A percentile compares a stretch with the other conserved stretches of the same genome.
Evolutionary conservation across 164 flowering plant genomes (phyloP).

Genomic region (Taxillus chinensis): DNA sequence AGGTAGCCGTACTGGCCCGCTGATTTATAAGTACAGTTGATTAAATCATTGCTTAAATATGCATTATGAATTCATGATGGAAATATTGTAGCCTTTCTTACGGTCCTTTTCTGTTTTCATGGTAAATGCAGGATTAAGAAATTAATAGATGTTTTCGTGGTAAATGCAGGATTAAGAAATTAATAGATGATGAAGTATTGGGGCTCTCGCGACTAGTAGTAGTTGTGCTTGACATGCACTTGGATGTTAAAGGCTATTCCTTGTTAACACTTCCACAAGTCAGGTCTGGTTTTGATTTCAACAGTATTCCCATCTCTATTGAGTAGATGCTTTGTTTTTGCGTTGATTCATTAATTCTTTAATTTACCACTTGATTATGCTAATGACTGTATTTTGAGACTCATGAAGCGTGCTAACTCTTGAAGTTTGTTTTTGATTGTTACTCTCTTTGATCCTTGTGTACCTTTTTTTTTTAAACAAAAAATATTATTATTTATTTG

Average conservation of each 20-base stretch:
- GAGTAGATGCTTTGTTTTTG: neutral
- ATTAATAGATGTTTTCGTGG: conserved; percentile 24
- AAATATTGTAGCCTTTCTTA: too few species aligned
- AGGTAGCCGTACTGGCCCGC: too few species aligned
- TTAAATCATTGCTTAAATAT: too few species aligned
- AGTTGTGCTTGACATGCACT: conserved; percentile 69
- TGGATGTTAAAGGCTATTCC: conserved; percentile 87
- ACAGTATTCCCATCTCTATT: neutral
- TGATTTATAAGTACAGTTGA: too few species aligned
- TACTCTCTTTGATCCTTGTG: neutral
- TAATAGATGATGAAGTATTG: conserved; percentile 79
- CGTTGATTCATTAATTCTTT: neutral
- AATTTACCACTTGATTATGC: neutral
- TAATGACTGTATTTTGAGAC: too few species aligned
- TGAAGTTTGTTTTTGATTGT: too few species aligned
- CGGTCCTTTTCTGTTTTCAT: neutral
- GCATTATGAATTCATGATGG: too few species aligned
- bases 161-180: conserved; percentile 65
- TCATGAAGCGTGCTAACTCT: neutral
- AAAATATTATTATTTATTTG: neutral
- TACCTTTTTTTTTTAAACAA: neutral
- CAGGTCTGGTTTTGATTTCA: conserved; percentile 39
- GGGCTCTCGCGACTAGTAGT: conserved; percentile 67
- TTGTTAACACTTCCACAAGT: conserved; percentile 89
- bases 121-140: conserved; percentile 61